phyloP scores from a whole-genome alignment of 164 flowering plant genomes.

The Berberis vulgaris region DNA sequence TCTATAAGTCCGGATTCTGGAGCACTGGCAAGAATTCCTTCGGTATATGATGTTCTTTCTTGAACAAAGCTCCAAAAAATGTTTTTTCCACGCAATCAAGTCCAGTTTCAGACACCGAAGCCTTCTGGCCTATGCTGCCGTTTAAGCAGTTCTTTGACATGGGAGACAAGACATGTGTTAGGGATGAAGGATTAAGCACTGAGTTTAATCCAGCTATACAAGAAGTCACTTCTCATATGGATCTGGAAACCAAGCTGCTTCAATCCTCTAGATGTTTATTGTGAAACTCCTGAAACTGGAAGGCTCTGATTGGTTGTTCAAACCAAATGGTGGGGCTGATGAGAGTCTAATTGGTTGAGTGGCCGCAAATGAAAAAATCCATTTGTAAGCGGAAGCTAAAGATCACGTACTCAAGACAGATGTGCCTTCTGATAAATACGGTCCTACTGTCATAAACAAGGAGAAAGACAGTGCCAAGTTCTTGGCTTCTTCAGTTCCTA shows the following conservation, averaged over 20 bases:
- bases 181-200: slow-evolving; percentile 17
- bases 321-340: slow-evolving; percentile 75
- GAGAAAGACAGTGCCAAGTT: slow-evolving; percentile 24
- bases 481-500: slow-evolving; percentile 46
- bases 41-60: slow-evolving; percentile 50
- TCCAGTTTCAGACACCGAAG: slow-evolving; percentile 35
- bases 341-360: slow-evolving; percentile 83
- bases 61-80: slow-evolving; percentile 49
- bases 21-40: slow-evolving; percentile 34
- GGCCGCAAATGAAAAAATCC: slow-evolving; percentile 73
- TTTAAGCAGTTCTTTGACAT: slow-evolving; percentile 79
- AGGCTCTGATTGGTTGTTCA: slow-evolving; percentile 91
- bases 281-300: slow-evolving; percentile 72
- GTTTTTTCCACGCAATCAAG: slow-evolving; percentile 32
- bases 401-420: slow-evolving; percentile 9
- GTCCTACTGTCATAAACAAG: slow-evolving; percentile 26
- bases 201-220: slow-evolving; percentile 11
- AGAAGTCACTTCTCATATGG: slow-evolving; percentile 29
- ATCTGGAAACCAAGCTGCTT: slow-evolving; percentile 62
- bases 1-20: slow-evolving; percentile 28
- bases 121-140: slow-evolving; percentile 87
- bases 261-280: slow-evolving; percentile 63
- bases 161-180: slow-evolving; percentile 30
- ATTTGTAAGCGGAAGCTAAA: slow-evolving; percentile 55
- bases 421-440: slow-evolving; percentile 20